Conservation (phyloP, 2,329 filamentous ascomycete species). For the Fusarium sp. region DNA sequence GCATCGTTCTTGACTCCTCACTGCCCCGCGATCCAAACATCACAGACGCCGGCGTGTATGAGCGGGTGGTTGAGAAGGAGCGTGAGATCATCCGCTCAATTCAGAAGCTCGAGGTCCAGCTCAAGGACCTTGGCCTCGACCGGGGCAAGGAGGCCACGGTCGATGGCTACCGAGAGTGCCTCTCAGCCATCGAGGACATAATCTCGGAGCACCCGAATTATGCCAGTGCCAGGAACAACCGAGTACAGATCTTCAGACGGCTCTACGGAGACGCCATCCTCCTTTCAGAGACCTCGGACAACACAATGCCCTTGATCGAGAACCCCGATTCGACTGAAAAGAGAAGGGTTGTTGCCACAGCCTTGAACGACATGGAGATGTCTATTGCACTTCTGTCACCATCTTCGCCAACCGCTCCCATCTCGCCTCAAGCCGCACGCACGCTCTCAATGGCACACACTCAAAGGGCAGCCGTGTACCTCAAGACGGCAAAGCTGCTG, state of each 20-base stretch:
- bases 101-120: conserved; percentile 65
- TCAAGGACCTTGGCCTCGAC: conserved; percentile 55
- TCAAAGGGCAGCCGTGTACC: conserved; percentile 74
- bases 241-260: conserved; percentile 73
- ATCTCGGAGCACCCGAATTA: conserved; percentile 71
- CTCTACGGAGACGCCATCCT: conserved; percentile 71
- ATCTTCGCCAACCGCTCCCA: conserved; percentile 56
- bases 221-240: conserved; percentile 79
- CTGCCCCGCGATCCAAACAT: conserved; percentile 69
- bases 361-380: conserved; percentile 64
- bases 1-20: conserved; percentile 64
- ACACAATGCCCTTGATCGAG: conserved; percentile 54
- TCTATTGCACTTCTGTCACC: conserved; percentile 71
- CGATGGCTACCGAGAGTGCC: conserved; percentile 58
- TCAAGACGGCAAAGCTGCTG: conserved; percentile 65
- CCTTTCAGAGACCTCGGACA: conserved; percentile 51
- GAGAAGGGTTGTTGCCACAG: conserved; percentile 50
- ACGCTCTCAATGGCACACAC: conserved; percentile 77
- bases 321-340: conserved; percentile 52
- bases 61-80: conserved; percentile 61
- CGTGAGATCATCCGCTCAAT: conserved; percentile 64
- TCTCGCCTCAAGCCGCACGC: conserved; percentile 73
- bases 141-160: conserved; percentile 51
- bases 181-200: conserved; percentile 63
- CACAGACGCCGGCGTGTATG: conserved; percentile 61